phyloP scores from a whole-genome alignment of 2,329 filamentous ascomycete species.

The Coniella vitis region DNA sequence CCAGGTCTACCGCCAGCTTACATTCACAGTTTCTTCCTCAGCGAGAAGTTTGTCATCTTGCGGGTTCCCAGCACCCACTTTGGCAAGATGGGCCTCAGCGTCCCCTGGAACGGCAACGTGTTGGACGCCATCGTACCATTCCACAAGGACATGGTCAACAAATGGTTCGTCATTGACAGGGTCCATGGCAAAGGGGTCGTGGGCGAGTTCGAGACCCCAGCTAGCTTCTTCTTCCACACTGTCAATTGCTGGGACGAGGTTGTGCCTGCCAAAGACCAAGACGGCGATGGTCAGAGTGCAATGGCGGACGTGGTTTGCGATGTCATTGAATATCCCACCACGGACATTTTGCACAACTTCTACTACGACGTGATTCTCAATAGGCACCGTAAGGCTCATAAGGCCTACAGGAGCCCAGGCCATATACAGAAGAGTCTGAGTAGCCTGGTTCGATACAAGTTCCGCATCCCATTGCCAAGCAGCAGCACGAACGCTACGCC shows the following conservation, averaged over 20 bases:
- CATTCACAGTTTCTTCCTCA: constrained; percentile 77
- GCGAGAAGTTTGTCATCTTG: constrained; percentile 62
- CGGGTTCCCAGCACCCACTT: constrained; percentile 65
- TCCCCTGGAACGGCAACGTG: constrained; percentile 61
- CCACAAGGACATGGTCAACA: constrained; percentile 46
- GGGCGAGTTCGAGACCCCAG: constrained; percentile 58
- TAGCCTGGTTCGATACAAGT: constrained; percentile 37
- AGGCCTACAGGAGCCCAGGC: constrained; percentile 35
- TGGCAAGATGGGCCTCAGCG: constrained; percentile 47
- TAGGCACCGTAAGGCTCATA: constrained; percentile 37
- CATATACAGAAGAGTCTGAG: constrained; percentile 30
- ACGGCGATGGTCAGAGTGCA: constrained; percentile 24
- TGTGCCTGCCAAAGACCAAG: constrained; percentile 16
- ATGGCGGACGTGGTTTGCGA: constrained; percentile 58
- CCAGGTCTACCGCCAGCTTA: constrained; percentile 54
- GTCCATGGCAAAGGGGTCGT: constrained; percentile 55
- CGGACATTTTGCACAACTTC: constrained; percentile 58
- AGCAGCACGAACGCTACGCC: not conserved
- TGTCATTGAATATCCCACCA: constrained; percentile 53
- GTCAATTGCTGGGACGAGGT: constrained; percentile 69
- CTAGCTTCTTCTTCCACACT: constrained; percentile 74
- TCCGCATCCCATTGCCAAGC: constrained; percentile 27
- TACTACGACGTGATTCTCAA: constrained; percentile 64
- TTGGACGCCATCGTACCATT: constrained; percentile 62
- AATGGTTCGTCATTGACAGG: constrained; percentile 72